phyloP scores from a whole-genome alignment of 2,329 filamentous ascomycete genomes.

The Chrysosporium keratinophilum region DNA sequence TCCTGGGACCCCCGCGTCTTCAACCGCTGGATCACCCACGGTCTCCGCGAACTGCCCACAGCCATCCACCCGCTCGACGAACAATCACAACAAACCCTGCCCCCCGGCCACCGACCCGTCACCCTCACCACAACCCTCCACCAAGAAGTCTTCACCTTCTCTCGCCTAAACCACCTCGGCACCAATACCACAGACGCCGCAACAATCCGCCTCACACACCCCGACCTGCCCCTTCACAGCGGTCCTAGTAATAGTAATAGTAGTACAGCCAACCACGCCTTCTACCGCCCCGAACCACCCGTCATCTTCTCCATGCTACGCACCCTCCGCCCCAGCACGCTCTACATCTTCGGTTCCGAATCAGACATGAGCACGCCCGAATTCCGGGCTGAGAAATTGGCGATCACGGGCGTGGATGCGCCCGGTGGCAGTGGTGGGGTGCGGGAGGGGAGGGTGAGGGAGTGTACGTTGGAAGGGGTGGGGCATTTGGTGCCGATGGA shows the following conservation, averaged over 20 bases:
- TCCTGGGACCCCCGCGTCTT: constrained; percentile 74
- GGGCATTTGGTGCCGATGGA: constrained; percentile 85
- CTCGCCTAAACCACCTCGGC: constrained; percentile 48
- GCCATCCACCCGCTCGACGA: constrained; percentile 27
- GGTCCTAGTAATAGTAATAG: no score
- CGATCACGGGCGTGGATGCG: constrained; percentile 31
- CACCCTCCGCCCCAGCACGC: constrained; percentile 36
- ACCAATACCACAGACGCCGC: constrained; percentile 35
- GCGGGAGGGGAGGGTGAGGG: constrained; percentile 58
- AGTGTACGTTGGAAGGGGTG: constrained; percentile 51
- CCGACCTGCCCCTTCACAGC: constrained; percentile 31
- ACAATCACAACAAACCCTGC: constrained; percentile 35
- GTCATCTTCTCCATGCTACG: constrained; percentile 33
- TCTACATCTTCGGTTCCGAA: constrained; percentile 38
- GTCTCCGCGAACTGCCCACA: constrained; percentile 65
- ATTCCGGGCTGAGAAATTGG: constrained; percentile 34
- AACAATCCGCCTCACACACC: constrained; percentile 35
- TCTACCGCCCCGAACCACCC: constrained; percentile 37
- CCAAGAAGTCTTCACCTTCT: constrained; percentile 60
- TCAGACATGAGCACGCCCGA: constrained; percentile 34
- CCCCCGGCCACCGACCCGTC: constrained; percentile 54
- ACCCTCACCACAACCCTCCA: constrained; percentile 71
- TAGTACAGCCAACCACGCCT: constrained; percentile 32
- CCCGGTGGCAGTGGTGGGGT: constrained; percentile 41
- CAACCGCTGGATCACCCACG: constrained; percentile 60